Base-by-base conservation (phyloP, 768 basidiomycete species). In the Cytidiella melzeri region DNA sequence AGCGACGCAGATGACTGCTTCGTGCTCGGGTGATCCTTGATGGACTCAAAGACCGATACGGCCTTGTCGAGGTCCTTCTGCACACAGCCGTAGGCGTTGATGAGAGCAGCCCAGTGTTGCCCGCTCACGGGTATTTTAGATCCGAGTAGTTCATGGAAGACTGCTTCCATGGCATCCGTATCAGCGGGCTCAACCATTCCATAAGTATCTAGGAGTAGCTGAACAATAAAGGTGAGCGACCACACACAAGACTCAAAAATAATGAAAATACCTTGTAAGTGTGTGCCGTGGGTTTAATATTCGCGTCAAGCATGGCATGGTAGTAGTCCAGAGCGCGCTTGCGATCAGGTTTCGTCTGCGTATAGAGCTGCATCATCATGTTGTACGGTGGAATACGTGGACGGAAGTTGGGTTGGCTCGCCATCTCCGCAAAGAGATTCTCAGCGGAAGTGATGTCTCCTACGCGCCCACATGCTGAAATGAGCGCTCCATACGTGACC, bases 321-420 rank as follows among this genome's bases (percentile, higher is more conserved):
- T 87, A 87, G 64, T 84, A 98, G 57, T 77, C 72, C 23, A 97
- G 67, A 15, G 85, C 88, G 41, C 82, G 77, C 23, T 76, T 76
- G 45, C 92, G 80, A 54, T 90, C 84, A 1, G 92, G 95, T 64
- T 87, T 89, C n/a, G 87, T 92, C 48, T 84, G 81, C 43, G 87
- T 84, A 68, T 92, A 93, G 58, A 95, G 74, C 65, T 99, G 96
- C 80, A 99, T 97, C 93, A 99, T 96, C 27, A 87, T 93, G 70
- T 99, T 99, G 75, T 84, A 99, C 1, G 95, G 95, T 18, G 95
- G 96, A 1, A 96, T 83, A 5, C 93, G 76, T 7, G 94, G 85
- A 68, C 76, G 85, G 74, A 92, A 97, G 57, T 84, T 85, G 28
- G 67, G 71, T 51, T 80, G 73, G 39, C 66, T 55, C 0, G 72